phyloP scores from a whole-genome alignment of 2,329 filamentous ascomycete genomes.

The Fusarium pilosicola region DNA sequence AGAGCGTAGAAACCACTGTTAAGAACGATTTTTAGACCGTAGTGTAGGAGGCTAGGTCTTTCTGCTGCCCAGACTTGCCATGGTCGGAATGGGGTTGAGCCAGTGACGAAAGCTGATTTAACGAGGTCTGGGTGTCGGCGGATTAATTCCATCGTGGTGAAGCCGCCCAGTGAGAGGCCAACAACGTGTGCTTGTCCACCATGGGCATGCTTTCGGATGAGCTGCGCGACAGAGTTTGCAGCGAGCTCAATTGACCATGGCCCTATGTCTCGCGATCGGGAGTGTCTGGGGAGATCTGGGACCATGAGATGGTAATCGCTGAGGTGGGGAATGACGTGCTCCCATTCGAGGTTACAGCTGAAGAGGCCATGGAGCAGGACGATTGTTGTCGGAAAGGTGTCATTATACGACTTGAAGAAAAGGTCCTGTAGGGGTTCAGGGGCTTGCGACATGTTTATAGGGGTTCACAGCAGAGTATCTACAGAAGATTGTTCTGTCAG shows the following conservation, averaged over 20 bases:
- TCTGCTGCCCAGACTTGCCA: constrained; percentile 41
- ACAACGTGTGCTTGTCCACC: constrained; percentile 52
- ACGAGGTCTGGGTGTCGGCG: constrained; percentile 21
- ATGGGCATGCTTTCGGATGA: constrained; percentile 50
- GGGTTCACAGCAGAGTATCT: accelerated
- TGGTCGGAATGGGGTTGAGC: constrained; percentile 48
- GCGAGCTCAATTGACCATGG: constrained; percentile 45
- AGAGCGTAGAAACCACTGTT: constrained; percentile 41
- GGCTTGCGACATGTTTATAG: background rate
- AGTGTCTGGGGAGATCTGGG: constrained; percentile 53
- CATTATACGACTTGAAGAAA: constrained; percentile 31
- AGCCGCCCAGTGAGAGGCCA: constrained; percentile 54
- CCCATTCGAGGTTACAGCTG: constrained; percentile 50
- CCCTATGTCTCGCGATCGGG: constrained; percentile 45
- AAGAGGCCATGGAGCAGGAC: constrained; percentile 49
- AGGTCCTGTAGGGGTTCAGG: background rate
- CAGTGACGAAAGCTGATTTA: constrained; percentile 39
- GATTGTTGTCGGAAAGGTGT: constrained; percentile 42
- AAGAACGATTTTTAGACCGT: constrained; percentile 41
- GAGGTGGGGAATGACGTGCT: constrained; percentile 49
- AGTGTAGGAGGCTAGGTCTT: constrained; percentile 43
- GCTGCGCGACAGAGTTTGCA: constrained; percentile 47
- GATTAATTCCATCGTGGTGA: constrained; percentile 6
- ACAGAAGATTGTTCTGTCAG: background rate
- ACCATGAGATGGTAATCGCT: constrained; percentile 52